Base-by-base conservation (phyloP, 2,329 filamentous ascomycete species). In the Ceratocystiopsis sp. region DNA sequence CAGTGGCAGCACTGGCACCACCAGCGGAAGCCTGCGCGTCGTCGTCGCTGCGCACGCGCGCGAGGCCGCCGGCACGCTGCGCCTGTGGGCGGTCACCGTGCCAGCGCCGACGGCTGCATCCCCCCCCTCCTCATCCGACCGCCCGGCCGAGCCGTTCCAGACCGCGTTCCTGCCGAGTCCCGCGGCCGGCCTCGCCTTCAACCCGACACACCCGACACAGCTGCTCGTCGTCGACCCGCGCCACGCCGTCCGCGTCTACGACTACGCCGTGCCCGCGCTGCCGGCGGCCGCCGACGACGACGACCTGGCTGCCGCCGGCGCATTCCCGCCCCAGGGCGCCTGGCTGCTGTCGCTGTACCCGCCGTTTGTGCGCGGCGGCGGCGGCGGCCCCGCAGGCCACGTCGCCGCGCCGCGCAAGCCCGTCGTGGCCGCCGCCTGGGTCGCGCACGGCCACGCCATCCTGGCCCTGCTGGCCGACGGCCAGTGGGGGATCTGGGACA, bases 401-500 rank as follows among this genome's bases (percentile, higher is more conserved):
- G 32, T 33, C 4, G 57, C 54, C 41, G 58, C 50, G 2, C 45
- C 55, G 2, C 64, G 76, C 37, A 80, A 78, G 51, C 68, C 68
- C 0, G 67, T 80, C n/a, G 56, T 79, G 14, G 74, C 74, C 40
- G 72, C 75, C 1, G 65, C 68, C 6, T 80, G 76, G 76, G 68
- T 79, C 40, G 62, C 68, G 2, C 68, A 70, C 46, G 76, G 76
- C 11, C 66, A 69, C 39, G 75, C 75, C 6, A 61, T 80, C 25
- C 59, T 80, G 36, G 63, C 65, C 1, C 61, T 80, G 3, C 60
- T 79, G 4, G 69, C 70, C 1, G 76, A 80, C 50, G 76, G 75
- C 8, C 74, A 75, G 54, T 80, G 76, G 76, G 76, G 73, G 14
- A 70, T 80, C 33, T 80, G 75, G 75, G 75, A 80, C 51, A 65